phyloP scores from a whole-genome alignment of 2,329 filamentous ascomycete species.

The Xylariales sp. region DNA sequence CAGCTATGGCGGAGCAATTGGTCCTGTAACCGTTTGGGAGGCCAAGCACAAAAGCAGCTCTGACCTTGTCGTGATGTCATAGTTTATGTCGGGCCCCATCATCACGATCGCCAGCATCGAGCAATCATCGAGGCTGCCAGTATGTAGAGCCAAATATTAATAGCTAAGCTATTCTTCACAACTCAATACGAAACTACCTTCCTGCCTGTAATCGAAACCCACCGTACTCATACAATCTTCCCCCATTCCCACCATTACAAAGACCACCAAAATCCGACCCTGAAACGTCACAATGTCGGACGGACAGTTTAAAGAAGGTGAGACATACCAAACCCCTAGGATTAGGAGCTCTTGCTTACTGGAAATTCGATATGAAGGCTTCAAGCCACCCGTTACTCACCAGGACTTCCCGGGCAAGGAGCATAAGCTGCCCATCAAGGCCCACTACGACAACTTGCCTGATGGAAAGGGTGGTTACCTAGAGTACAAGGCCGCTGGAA shows the following conservation, averaged over 20 bases:
- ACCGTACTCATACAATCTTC: background rate
- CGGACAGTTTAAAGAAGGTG: slow-evolving; percentile 3
- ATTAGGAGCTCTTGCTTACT: too few species aligned
- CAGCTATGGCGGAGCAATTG: too few species aligned
- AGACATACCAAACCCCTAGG: too few species aligned
- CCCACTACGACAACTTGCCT: slow-evolving; percentile 61
- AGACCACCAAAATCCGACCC: too few species aligned
- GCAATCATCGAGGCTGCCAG: background rate
- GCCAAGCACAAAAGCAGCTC: slow-evolving; percentile 10
- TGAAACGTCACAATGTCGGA: too few species aligned
- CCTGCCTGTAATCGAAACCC: too few species aligned
- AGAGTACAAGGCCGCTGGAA: slow-evolving; percentile 69
- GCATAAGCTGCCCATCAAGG: slow-evolving; percentile 47
- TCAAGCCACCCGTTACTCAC: slow-evolving; percentile 28
- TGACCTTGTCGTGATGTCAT: slow-evolving; percentile 7
- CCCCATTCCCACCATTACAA: background rate
- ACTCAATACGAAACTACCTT: too few species aligned
- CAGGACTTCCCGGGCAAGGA: slow-evolving; percentile 41
- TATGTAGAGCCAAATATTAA: background rate
- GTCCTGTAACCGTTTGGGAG: too few species aligned
- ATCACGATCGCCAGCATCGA: slow-evolving; percentile 1
- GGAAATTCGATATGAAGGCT: too few species aligned
- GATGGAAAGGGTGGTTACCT: slow-evolving; percentile 63
- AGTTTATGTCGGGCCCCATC: slow-evolving; percentile 1
- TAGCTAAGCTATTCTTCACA: too few species aligned